A percentile compares a stretch with the other conserved stretches of the same genome.
Conservation (phyloP, 192 early-diverging fungal genomes). For the Endogone sp. region DNA sequence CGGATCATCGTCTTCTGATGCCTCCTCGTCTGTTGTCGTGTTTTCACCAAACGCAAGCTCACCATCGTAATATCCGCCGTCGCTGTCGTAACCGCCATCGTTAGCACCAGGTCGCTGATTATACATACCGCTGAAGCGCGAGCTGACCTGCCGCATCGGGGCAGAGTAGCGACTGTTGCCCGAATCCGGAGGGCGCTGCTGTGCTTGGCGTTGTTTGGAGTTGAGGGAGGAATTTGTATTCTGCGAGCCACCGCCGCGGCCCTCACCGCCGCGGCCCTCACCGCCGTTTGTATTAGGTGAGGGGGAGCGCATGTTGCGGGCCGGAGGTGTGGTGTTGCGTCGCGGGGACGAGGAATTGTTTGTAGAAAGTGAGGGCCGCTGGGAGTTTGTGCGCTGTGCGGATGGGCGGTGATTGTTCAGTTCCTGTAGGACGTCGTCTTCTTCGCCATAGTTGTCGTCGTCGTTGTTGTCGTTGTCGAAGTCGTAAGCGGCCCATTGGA, state of each 20-base stretch:
- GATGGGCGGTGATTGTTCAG: neutral
- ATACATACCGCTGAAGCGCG: neutral
- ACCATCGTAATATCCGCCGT: neutral
- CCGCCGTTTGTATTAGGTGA: neutral
- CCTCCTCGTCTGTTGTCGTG: neutral
- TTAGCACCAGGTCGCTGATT: neutral
- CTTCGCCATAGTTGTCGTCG: neutral
- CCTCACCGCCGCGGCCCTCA: too few relatives aligned
- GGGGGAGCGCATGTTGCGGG: neutral
- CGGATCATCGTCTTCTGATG: neutral
- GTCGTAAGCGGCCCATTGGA: neutral
- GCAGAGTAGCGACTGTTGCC: neutral
- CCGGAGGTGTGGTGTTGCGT: neutral
- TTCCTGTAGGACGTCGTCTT: neutral
- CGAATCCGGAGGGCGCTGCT: neutral
- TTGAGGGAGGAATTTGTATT: neutral
- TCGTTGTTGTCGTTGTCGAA: neutral
- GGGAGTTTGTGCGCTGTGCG: neutral
- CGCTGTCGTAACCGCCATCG: neutral
- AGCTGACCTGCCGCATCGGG: neutral
- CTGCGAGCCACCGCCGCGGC: too few relatives aligned
- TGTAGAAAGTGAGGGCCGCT: neutral
- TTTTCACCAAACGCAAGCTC: neutral
- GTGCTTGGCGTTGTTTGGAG: neutral
- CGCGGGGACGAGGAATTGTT: neutral